phyloP scores from a whole-genome alignment of 768 basidiomycete species.

The Suillus bovinus region DNA sequence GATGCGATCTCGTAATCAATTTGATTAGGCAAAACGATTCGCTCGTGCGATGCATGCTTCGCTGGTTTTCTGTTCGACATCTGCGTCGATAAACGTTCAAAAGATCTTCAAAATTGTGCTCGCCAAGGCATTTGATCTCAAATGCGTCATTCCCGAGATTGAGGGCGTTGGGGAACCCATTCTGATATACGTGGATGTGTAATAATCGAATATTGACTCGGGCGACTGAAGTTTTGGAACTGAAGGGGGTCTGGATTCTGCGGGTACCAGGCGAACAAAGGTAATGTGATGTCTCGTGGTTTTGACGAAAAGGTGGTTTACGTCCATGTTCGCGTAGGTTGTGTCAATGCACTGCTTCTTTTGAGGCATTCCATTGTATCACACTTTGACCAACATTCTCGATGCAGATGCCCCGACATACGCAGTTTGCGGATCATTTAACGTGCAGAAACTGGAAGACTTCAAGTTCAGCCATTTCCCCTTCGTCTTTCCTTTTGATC shows the following conservation, averaged over 20 bases:
- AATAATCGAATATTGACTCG: constrained; percentile 26
- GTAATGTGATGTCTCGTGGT: neutral
- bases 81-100: constrained; percentile 98
- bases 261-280: neutral
- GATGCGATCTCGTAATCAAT: constrained; percentile 13
- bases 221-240: neutral
- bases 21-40: constrained; percentile 86
- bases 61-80: constrained; percentile 98
- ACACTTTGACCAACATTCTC: constrained; percentile 11
- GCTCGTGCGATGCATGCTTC: constrained; percentile 99
- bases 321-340: neutral
- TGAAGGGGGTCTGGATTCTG: neutral
- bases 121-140: constrained; percentile 96
- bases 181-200: constrained; percentile 83
- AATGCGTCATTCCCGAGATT: constrained; percentile 98
- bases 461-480: neutral
- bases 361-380: constrained; percentile 23
- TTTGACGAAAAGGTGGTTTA: neutral
- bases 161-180: constrained; percentile 96
- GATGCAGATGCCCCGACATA: constrained; percentile 5
- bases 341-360: constrained; percentile 9
- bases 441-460: neutral
- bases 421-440: constrained; percentile 1
- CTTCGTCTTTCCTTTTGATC: constrained; percentile 17
- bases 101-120: constrained; percentile 99